Conservation (phyloP, 345 rosid genomes). For the Salix suchowensis region DNA sequence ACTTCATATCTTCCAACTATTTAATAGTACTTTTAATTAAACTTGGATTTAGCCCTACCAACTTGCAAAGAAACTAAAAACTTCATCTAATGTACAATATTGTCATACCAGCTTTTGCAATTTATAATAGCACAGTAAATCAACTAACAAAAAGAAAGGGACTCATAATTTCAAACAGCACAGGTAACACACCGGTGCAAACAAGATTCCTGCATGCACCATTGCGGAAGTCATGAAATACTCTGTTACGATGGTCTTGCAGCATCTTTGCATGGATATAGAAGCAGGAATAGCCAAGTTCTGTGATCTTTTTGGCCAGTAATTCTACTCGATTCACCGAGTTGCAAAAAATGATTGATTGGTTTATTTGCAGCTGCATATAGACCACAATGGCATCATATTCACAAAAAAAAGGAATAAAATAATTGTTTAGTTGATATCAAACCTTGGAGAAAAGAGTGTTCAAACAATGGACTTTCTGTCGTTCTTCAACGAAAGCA, state of each 20-base stretch:
- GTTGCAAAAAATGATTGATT: constrained; percentile 96
- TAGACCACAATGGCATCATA: constrained; percentile 11
- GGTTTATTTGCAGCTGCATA: constrained; percentile 96
- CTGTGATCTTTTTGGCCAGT: constrained; percentile 98
- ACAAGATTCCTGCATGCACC: constrained; percentile 99
- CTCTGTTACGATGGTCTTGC: constrained; percentile 99
- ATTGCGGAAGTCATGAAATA: constrained; percentile 98
- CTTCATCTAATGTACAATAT: not conserved
- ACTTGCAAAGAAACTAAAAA: not conserved
- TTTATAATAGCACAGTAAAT: not conserved
- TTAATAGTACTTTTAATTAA: not conserved
- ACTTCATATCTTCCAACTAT: not conserved
- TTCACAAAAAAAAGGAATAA: not conserved
- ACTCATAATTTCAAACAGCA: not conserved
- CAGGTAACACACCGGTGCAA: constrained; percentile 71
- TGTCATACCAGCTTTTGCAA: not conserved
- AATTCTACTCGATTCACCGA: constrained; percentile 97
- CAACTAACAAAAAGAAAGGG: not conserved
- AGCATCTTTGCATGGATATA: constrained; percentile 99
- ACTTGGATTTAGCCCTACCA: not conserved
- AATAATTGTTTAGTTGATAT: constrained; percentile 5
- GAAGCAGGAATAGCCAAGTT: constrained; percentile 98
- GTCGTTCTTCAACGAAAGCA: constrained; percentile 99
- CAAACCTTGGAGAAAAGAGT: constrained; percentile 97
- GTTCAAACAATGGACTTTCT: constrained; percentile 99